Evolutionary conservation across 2,329 filamentous ascomycete species (phyloP).

Genomic region (Lasiodiplodia sp.): DNA sequence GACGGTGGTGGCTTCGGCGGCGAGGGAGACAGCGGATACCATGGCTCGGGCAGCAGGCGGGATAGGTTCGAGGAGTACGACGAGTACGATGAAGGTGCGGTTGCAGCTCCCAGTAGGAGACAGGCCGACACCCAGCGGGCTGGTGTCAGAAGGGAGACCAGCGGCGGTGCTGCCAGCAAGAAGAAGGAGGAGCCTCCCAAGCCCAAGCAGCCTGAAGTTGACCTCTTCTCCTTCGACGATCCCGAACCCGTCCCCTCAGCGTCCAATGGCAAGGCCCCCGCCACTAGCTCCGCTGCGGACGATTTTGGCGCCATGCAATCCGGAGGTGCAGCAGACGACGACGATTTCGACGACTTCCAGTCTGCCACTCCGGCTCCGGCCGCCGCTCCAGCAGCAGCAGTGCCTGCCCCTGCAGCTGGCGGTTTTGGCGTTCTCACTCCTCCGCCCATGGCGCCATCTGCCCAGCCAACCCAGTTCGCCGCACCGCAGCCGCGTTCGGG

Average conservation of each 20-base stretch:
- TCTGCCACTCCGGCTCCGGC: conserved; percentile 72
- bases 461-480: conserved; percentile 70
- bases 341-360: conserved; percentile 98
- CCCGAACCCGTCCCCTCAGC: conserved; percentile 57
- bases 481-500: conserved; percentile 86
- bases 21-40: conserved; percentile 67
- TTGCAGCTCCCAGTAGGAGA: conserved; percentile 60
- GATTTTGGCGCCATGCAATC: conserved; percentile 56
- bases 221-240: conserved; percentile 89
- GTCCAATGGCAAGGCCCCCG: conserved; percentile 54
- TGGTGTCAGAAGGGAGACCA: conserved; percentile 49
- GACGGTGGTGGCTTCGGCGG: conserved; percentile 94
- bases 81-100: conserved; percentile 83
- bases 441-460: conserved; percentile 32
- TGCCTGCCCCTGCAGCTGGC: conserved; percentile 36
- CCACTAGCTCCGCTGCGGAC: conserved; percentile 51
- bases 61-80: conserved; percentile 97
- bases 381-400: conserved; percentile 48
- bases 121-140: conserved; percentile 53
- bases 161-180: conserved; percentile 34
- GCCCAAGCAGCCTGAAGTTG: conserved; percentile 86
- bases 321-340: conserved; percentile 71
- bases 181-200: conserved; percentile 77
- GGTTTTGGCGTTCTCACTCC: conserved; percentile 37
- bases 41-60: conserved; percentile 64